phyloP scores from a whole-genome alignment of 331 rosid genomes.

The Phaseolus coccineus region DNA sequence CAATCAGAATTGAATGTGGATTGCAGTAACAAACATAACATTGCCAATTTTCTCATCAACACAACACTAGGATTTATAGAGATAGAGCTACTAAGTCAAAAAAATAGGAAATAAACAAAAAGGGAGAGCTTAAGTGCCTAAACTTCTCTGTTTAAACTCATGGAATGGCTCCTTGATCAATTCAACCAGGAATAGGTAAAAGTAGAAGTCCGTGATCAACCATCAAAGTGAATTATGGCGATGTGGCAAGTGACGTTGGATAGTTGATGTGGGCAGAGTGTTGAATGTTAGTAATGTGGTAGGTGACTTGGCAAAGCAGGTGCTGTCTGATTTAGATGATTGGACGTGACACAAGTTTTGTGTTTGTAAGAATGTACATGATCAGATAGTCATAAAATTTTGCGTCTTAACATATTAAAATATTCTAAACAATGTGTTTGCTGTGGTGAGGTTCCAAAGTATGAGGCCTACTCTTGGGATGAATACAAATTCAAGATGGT shows the following conservation, averaged over 20 bases:
- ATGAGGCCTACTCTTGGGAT: background rate
- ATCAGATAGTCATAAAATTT: background rate
- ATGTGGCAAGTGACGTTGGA: background rate
- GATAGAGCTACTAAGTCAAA: slow-evolving; percentile 29
- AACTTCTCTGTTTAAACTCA: background rate
- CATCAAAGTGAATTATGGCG: background rate
- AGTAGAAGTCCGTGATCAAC: background rate
- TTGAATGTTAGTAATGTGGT: background rate
- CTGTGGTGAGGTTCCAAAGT: background rate
- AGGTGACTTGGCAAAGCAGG: background rate
- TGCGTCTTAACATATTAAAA: background rate
- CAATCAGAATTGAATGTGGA: slow-evolving; percentile 90
- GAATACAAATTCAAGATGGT: background rate
- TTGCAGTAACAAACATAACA: slow-evolving; percentile 50
- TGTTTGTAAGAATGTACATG: background rate
- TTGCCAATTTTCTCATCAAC: slow-evolving; percentile 28
- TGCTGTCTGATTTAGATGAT: background rate
- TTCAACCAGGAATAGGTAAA: background rate
- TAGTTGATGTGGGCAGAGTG: background rate
- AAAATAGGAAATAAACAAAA: slow-evolving; percentile 16
- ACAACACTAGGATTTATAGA: background rate
- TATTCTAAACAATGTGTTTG: background rate
- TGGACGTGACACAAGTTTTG: background rate
- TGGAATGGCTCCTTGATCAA: background rate
- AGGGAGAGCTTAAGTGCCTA: background rate